A percentile compares a stretch with the other conserved stretches of the same genome.
phyloP scores from a whole-genome alignment of 495 filamentous ascomycete genomes.

The Penicillium antarcticum region DNA sequence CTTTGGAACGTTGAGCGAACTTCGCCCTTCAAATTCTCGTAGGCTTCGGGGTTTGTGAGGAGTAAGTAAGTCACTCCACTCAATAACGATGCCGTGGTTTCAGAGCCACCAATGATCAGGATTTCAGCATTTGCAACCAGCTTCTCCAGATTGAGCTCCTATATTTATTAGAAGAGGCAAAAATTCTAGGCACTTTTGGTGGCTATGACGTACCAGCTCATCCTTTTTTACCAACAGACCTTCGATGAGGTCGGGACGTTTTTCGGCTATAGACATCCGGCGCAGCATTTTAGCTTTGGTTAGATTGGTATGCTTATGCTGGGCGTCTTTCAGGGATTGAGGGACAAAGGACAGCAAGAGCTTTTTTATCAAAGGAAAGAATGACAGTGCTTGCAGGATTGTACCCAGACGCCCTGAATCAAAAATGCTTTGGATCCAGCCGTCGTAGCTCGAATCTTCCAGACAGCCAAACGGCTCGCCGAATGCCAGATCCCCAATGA shows the following conservation, averaged over 20 bases:
- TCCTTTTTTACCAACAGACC: slow-evolving; percentile 46
- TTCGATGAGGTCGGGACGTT: slow-evolving; percentile 47
- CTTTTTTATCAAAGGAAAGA: slow-evolving; percentile 28
- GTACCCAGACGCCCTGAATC: slow-evolving; percentile 25
- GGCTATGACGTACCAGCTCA: slow-evolving; percentile 35
- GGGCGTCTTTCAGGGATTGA: slow-evolving; percentile 21
- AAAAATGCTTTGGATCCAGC: slow-evolving; percentile 53
- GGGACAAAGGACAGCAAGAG: slow-evolving; percentile 12
- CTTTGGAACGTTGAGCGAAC: slow-evolving; percentile 47
- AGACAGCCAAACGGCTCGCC: slow-evolving; percentile 57
- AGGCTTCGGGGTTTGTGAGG: slow-evolving; percentile 36
- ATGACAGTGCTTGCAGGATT: slow-evolving; percentile 29
- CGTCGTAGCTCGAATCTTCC: slow-evolving; percentile 44
- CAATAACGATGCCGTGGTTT: slow-evolving; percentile 60
- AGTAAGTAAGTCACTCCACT: slow-evolving; percentile 52
- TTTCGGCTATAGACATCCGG: slow-evolving; percentile 36
- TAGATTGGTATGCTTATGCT: slow-evolving; percentile 30
- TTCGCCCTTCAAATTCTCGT: slow-evolving; percentile 45
- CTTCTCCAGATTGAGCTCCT: no score
- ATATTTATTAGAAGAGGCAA: no score
- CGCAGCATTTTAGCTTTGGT: slow-evolving; percentile 37
- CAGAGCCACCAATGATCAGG: slow-evolving; percentile 53
- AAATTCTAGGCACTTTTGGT: no score
- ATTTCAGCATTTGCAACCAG: slow-evolving; percentile 37
- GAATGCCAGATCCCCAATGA: slow-evolving; percentile 60